phyloP scores from a whole-genome alignment of 164 flowering plant genomes.

The Nelumbo lutea region DNA sequence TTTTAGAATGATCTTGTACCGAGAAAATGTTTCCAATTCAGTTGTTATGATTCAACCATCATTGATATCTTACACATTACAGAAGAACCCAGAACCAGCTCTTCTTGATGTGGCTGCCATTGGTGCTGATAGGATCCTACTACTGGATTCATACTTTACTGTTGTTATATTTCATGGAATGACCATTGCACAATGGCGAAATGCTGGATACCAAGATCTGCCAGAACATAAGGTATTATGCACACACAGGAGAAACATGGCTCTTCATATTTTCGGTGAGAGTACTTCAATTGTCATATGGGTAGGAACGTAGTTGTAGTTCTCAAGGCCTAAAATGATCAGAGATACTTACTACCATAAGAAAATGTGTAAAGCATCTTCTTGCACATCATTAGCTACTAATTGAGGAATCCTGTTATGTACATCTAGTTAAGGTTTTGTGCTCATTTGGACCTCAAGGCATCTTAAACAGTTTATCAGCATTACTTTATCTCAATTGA shows the following conservation, averaged over 20 bases:
- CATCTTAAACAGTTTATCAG: neutral
- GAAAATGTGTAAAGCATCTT: too few species aligned
- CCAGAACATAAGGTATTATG: constrained; percentile 75
- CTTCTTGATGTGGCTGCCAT: constrained; percentile 93
- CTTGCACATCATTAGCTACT: neutral
- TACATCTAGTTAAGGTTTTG: neutral
- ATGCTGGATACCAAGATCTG: constrained; percentile 81
- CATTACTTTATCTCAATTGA: neutral
- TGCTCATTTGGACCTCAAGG: neutral
- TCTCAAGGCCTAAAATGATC: neutral
- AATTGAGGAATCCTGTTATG: neutral
- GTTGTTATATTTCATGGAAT: constrained; percentile 87
- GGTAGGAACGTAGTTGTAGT: neutral
- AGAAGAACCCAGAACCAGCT: constrained; percentile 76
- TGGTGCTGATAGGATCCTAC: constrained; percentile 85
- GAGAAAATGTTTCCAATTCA: constrained; percentile 92
- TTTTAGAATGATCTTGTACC: constrained; percentile 83
- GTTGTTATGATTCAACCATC: constrained; percentile 98
- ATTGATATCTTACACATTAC: constrained; percentile 85
- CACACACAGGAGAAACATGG: neutral
- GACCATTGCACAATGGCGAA: constrained; percentile 92
- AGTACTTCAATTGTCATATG: neutral
- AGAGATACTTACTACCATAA: too few species aligned
- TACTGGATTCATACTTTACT: constrained; percentile 84
- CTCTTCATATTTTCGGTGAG: neutral